These are phyloP conservation scores for Trametes polyzona DNA, from an alignment of 1,284 basidiomycete species.

Conservation along the genomic window DNA sequence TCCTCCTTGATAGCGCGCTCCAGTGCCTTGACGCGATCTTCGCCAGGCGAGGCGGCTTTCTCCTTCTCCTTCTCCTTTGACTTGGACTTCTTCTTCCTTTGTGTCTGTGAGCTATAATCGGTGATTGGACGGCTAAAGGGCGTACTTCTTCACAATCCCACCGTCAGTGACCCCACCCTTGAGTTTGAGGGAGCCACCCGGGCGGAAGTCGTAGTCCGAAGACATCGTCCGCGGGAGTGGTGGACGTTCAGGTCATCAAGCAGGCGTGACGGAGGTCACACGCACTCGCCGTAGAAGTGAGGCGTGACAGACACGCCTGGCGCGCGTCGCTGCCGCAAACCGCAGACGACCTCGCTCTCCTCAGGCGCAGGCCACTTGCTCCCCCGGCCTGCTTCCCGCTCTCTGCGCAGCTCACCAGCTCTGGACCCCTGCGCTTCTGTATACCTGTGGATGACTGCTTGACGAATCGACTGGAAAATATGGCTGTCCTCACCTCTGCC, in stretches of 20 bases:
- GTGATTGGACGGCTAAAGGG: slow-evolving; percentile 5
- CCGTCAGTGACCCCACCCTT: slow-evolving; percentile 82
- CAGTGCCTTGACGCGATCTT: slow-evolving; percentile 54
- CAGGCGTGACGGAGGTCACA: slow-evolving; percentile 32
- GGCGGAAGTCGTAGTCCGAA: slow-evolving; percentile 82
- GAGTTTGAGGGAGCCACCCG: slow-evolving; percentile 89
- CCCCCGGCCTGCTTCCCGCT: background rate
- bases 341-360: slow-evolving; percentile 1
- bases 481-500: slow-evolving; percentile 72
- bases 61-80: slow-evolving; percentile 51
- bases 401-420: background rate
- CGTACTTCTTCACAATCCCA: slow-evolving; percentile 79
- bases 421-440: background rate
- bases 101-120: slow-evolving; percentile 56
- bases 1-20: slow-evolving; percentile 50
- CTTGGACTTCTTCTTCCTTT: slow-evolving; percentile 89
- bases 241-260: slow-evolving; percentile 30
- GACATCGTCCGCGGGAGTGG: slow-evolving; percentile 49
- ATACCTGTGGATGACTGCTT: slow-evolving; percentile 12
- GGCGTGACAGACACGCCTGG: slow-evolving; percentile 20
- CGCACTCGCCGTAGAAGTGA: slow-evolving; percentile 16
- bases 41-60: slow-evolving; percentile 40
- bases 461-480: slow-evolving; percentile 33
- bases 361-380: background rate
- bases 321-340: slow-evolving; percentile 6